These are phyloP conservation scores for Colletotrichum sublineola DNA, from an alignment of 2,329 filamentous ascomycete genomes.

Conservation along the genomic window DNA sequence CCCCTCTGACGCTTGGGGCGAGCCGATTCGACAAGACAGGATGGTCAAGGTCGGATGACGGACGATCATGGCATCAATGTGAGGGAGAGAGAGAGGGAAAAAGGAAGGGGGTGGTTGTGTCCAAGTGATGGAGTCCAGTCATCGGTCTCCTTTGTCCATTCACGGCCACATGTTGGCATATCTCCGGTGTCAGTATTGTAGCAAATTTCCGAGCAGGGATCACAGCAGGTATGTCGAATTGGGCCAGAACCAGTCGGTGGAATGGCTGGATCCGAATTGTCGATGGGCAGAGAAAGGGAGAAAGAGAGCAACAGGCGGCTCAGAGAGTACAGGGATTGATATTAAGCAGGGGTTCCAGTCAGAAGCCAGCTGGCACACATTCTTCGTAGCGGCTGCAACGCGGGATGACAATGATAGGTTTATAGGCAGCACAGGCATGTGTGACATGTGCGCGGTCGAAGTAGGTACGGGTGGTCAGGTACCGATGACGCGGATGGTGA, in stretches of 20 bases:
- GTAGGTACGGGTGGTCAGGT: background rate
- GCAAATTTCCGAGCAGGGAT: conserved; percentile 34
- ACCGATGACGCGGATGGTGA: conserved; percentile 1
- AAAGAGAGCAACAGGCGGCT: conserved; percentile 10
- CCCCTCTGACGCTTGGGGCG: conserved; percentile 9
- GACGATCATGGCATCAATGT: conserved; percentile 25
- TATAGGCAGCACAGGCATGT: conserved; percentile 3
- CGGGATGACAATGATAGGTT: conserved; percentile 19
- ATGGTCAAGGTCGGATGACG: conserved; percentile 6
- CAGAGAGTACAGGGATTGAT: conserved; percentile 23
- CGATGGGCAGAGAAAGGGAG: background rate
- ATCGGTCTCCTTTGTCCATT: conserved; percentile 6
- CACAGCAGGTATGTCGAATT: conserved; percentile 2
- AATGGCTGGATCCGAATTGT: conserved; percentile 19
- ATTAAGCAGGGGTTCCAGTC: conserved; percentile 22
- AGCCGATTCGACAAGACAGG: conserved; percentile 23
- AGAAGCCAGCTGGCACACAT: conserved; percentile 19
- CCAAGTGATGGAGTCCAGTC: conserved; percentile 1
- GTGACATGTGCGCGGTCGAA: background rate
- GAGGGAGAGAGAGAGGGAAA: background rate
- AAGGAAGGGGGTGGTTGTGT: background rate
- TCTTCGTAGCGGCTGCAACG: conserved; percentile 9
- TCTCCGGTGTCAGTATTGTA: conserved; percentile 22
- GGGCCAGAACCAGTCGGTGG: conserved; percentile 25
- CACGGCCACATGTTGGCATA: background rate